Evolutionary conservation across 305 asterid species (phyloP).

Genomic region (Fraxinus floribunda): DNA sequence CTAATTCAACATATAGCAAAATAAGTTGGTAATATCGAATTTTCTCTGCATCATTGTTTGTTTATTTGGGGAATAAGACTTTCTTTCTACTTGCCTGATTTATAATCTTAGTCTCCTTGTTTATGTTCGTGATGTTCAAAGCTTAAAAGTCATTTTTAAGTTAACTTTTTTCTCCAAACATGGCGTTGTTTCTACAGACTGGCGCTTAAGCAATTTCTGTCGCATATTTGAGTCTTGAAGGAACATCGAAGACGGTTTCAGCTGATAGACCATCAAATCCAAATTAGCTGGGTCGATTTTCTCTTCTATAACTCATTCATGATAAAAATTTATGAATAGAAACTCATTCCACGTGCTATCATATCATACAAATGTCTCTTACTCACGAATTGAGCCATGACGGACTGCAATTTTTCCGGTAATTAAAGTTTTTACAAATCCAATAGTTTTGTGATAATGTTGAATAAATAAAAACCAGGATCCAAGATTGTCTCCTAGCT

Average conservation of each 20-base stretch:
- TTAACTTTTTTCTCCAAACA: neutral
- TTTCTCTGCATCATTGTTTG: neutral
- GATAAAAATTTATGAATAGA: neutral
- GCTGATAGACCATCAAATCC: neutral
- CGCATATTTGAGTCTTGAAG: neutral
- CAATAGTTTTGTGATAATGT: neutral
- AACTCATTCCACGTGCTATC: neutral
- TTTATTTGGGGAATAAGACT: neutral
- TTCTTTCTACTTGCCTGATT: neutral
- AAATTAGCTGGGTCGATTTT: conserved; percentile 3
- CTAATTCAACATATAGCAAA: conserved; percentile 27
- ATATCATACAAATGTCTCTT: neutral
- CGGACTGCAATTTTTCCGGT: neutral
- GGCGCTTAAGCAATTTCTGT: neutral
- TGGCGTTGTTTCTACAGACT: neutral
- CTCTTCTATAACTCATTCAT: neutral
- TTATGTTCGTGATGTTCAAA: neutral
- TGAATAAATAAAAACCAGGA: neutral
- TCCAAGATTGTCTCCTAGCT: neutral
- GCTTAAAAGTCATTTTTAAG: neutral
- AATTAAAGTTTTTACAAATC: neutral
- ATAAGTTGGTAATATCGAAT: conserved; percentile 31
- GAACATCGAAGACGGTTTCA: neutral
- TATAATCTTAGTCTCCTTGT: neutral
- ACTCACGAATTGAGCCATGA: neutral